Evolutionary conservation across 1,284 basidiomycete genomes (phyloP).

Genomic region (Ganoderma resinaceum): DNA sequence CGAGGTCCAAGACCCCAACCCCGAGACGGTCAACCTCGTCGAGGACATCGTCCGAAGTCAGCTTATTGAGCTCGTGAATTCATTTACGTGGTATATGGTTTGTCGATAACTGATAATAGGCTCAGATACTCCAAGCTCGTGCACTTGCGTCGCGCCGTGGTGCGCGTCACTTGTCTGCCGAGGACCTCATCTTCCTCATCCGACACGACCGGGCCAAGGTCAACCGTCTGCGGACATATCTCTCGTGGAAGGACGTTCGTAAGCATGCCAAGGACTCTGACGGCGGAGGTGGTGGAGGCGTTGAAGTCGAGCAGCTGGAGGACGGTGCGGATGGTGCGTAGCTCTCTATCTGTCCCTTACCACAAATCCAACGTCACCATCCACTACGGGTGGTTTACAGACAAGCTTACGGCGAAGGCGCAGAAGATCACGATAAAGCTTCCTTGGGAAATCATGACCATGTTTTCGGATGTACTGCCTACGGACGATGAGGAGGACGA

Average conservation of each 20-base stretch:
- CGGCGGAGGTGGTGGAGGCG: conserved; percentile 78
- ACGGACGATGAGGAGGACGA: conserved; percentile 96
- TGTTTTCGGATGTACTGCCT: conserved; percentile 89
- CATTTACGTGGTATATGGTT: not conserved
- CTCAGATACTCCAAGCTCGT: conserved; percentile 90
- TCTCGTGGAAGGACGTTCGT: conserved; percentile 98
- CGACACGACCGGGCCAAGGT: conserved; percentile 95
- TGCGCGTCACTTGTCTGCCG: conserved; percentile 79
- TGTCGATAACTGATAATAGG: not conserved
- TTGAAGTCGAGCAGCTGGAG: conserved; percentile 81
- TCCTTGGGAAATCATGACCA: conserved; percentile 94
- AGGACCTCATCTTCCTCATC: conserved; percentile 43
- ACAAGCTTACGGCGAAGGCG: conserved; percentile 84
- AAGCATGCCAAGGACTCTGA: conserved; percentile 88
- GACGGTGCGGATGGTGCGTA: conserved; percentile 75
- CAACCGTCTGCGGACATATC: conserved; percentile 90
- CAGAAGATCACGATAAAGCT: conserved; percentile 95
- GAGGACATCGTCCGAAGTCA: conserved; percentile 97
- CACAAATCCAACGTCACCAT: not conserved
- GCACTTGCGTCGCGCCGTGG: conserved; percentile 83
- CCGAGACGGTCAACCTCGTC: conserved; percentile 89
- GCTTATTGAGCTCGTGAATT: conserved; percentile 87
- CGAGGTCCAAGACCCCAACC: conserved; percentile 89
- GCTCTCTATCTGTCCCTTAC: not conserved
- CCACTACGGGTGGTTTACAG: conserved; percentile 43